Conservation (phyloP, 208 protist species). For the Phytomonas sp. region DNA sequence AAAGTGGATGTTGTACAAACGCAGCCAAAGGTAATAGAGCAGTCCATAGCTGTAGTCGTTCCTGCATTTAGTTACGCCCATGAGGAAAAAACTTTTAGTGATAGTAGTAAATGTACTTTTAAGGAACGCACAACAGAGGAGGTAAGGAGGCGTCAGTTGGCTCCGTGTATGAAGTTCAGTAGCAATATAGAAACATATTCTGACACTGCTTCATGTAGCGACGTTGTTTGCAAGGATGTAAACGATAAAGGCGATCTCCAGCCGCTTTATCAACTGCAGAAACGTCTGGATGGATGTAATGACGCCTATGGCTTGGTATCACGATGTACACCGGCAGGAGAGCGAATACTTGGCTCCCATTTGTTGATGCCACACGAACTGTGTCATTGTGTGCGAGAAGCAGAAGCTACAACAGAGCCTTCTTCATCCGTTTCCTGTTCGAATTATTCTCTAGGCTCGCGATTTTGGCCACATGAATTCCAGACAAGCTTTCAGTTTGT, state of each 20-base stretch:
- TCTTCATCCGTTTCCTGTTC: background rate
- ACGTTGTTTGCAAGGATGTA: background rate
- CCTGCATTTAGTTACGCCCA: constrained; percentile 21
- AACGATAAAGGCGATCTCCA: background rate
- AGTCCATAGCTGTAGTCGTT: constrained; percentile 10
- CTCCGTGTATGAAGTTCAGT: constrained; percentile 16
- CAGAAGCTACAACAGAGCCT: background rate
- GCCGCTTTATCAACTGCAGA: constrained; percentile 12
- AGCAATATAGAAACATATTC: background rate
- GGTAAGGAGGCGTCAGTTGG: background rate
- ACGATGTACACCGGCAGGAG: background rate
- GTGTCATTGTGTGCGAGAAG: background rate
- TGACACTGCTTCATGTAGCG: background rate
- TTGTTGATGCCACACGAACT: background rate
- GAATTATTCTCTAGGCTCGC: constrained; percentile 16
- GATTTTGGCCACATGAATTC: constrained; percentile 60
- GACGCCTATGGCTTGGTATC: constrained; percentile 22
- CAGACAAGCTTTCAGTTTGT: constrained; percentile 77
- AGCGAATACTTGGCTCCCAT: background rate
- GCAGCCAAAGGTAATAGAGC: background rate
- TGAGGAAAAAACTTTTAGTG: constrained; percentile 4
- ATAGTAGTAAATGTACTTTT: background rate
- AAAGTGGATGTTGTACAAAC: background rate
- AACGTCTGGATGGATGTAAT: constrained; percentile 15
- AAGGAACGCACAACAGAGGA: background rate